Percentiles rank a stretch among this genome's conserved stretches.
Evolutionary conservation across 305 asterid genomes (phyloP).

Genomic region (Solanum chacoense): DNA sequence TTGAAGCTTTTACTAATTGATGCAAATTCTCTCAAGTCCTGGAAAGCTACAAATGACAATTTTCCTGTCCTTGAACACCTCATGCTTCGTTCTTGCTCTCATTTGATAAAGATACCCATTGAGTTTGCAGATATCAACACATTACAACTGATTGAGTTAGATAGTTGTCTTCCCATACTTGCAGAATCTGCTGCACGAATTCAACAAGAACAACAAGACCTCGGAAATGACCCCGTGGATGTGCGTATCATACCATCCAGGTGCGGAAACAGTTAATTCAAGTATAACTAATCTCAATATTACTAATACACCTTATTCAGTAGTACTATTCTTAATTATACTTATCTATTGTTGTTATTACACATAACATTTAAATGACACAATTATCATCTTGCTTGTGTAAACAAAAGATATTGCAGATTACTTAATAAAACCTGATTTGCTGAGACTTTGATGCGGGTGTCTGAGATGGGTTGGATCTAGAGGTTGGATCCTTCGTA

Average conservation of each 20-base stretch:
- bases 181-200: neutral
- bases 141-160: neutral
- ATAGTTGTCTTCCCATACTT: neutral
- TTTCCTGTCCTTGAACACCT: neutral
- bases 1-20: neutral
- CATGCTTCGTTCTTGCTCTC: neutral
- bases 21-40: neutral
- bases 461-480: too few relatives aligned
- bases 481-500: too few relatives aligned
- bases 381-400: too few relatives aligned
- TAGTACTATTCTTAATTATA: too few relatives aligned
- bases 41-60: neutral
- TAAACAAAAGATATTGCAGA: too few relatives aligned
- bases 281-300: too few relatives aligned
- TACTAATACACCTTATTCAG: too few relatives aligned
- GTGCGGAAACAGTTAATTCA: neutral
- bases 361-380: too few relatives aligned
- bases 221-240: neutral
- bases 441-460: too few relatives aligned
- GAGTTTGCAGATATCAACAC: neutral
- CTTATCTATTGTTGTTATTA: too few relatives aligned
- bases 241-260: neutral
- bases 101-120: neutral
- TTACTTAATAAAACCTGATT: too few relatives aligned
- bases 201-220: neutral